Percentiles rank a stretch among this genome's conserved stretches.
Conservation (phyloP, 2,329 filamentous ascomycete genomes). For the Teratosphaeria destructans region DNA sequence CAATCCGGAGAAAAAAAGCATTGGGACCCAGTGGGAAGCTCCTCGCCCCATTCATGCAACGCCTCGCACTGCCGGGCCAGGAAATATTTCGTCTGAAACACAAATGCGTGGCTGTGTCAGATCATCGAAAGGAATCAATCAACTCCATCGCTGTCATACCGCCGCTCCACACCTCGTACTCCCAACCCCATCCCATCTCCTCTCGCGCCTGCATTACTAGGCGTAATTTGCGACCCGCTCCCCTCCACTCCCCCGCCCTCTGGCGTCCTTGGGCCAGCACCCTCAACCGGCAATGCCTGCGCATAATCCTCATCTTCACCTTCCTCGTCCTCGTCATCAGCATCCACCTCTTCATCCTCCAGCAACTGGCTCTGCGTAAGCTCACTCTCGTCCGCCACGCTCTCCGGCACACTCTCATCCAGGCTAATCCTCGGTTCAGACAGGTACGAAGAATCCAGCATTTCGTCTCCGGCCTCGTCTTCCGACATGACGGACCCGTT, state of each 20-base stretch:
- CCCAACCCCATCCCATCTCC: not conserved
- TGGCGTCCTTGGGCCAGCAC: not conserved
- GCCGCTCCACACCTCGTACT: not conserved
- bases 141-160: not conserved
- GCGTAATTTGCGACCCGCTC: not conserved
- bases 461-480: constrained; percentile 21
- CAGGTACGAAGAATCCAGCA: constrained; percentile 14
- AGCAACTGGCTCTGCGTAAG: constrained; percentile 1
- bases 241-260: not conserved
- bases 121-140: not conserved
- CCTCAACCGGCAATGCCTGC: not conserved
- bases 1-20: too few species aligned
- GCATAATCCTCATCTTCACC: constrained; percentile 4
- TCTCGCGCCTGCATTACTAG: not conserved
- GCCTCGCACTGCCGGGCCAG: too few species aligned
- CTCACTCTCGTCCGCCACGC: constrained; percentile 3
- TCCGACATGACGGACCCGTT: constrained; percentile 19
- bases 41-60: too few species aligned
- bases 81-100: too few species aligned
- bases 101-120: too few species aligned
- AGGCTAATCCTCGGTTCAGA: constrained; percentile 8
- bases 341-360: constrained; percentile 3
- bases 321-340: constrained; percentile 6
- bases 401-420: constrained; percentile 7
- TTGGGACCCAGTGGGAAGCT: too few species aligned